Evolutionary conservation across 805 yeast species (phyloP), one percentile per base, ranked within the genome.

Genomic region (Saturnispora sanitii): DNA sequence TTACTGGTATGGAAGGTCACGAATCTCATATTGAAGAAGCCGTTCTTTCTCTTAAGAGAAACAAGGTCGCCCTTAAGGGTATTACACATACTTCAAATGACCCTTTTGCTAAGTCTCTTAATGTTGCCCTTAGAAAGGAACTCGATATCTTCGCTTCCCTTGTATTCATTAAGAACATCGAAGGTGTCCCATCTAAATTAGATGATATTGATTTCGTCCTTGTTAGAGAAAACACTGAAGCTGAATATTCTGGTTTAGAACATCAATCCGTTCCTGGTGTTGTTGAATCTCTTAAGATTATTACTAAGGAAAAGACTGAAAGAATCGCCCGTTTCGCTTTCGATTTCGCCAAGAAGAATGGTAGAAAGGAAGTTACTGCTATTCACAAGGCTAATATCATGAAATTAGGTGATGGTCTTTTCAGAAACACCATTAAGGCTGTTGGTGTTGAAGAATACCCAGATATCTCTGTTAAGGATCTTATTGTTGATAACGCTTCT

Each of bases 321-420:
- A 81, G 98, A 70, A 84, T 90, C 54, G 96, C 96, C 53, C 82
- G 88, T 68, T 90, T 90, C 57, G 97, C 97, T 31, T 90, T 86
- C 58, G 97, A 90, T 68, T 90, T 83, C 55, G 97, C 97, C 49
- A 70, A 74, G 62, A 85, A 81, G 69, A 84, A 92, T 74, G 77
- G 82, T 73, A 85, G 97, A 72, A 79, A 82, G 65, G 68, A 75
- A 54, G 97, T 90, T 47, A 87, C 96, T 40, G 96, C 96, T 53
- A 92, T 90, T 60, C 98, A 90, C 79, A 90, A 90, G 71, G 98
- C 98, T 53, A 92, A 92, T 76, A 90, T 90, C 60, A 90, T 90
- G 98, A 90, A 90, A 72, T 77, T 87, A 61, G 95, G 95, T 64
- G 98, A 90, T 64, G 98, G 98, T 67, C 75, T 90, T 58, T 90